Base-by-base conservation (phyloP, 495 filamentous ascomycete species). In the Podospora didyma region DNA sequence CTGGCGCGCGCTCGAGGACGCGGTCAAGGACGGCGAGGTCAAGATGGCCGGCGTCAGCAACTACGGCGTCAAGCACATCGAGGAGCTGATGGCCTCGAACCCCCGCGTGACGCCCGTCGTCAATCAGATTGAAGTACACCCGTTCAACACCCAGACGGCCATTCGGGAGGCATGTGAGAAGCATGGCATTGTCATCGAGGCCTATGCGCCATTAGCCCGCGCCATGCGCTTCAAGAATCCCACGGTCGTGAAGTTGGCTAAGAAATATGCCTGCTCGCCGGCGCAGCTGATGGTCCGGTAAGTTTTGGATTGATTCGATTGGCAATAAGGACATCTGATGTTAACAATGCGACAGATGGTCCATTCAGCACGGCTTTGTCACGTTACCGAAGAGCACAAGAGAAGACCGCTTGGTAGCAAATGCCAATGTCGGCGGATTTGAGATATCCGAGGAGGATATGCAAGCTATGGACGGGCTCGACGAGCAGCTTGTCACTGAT, bases 361-460 rank as follows among this genome's bases (percentile, higher is more conserved):
- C 82, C 58, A 63, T 87, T 57, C 89, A 91, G 72, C 84, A 91
- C 62, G 84, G 78, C 20, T 88, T 84, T 73, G 84, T 91, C 11
- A 80, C 86, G 39, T 72, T 92, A 58, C 89, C 89, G 19, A 92
- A 92, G 79, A 88, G 85, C 46, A 77, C 81, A 37, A 83, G 76
- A 56, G 73, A 77, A 19, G 80, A 83, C 19, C 75, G 87, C 21
- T 84, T 92, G 35, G 66, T 77, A 12, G 75, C 80, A 44, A 91
- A 90, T 68, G 84, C 79, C 3, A 71, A 86, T 53, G 76, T 88
- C n/a, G 87, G 79, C 21, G 76, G 79, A 26, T 89, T 91, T 62
- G 74, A 81, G 41, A 80, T 92, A 62, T 76, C 73, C 6, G 71
- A 73, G 41, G 79, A 76, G 47, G 88, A 91, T 66, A 84, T 91